Percentiles rank a stretch among this genome's conserved stretches.
Evolutionary conservation across 345 rosid genomes (phyloP).

Genomic region (Moringa oleifera): DNA sequence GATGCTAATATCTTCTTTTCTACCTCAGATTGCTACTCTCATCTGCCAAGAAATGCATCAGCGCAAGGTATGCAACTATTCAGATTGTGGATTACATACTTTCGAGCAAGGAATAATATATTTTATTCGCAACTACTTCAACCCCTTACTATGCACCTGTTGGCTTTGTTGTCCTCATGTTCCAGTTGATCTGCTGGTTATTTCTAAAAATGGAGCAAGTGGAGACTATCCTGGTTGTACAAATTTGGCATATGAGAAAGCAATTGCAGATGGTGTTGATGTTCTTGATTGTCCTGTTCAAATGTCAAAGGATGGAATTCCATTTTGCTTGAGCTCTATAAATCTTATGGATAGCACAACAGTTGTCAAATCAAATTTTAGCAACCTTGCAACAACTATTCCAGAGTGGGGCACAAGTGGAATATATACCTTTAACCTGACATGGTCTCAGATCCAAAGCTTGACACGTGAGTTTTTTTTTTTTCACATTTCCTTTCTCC

Average conservation of each 20-base stretch:
- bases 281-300: slow-evolving; percentile 84
- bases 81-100: neutral
- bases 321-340: slow-evolving; percentile 58
- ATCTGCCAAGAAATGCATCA: slow-evolving; percentile 51
- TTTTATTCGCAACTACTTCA: neutral
- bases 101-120: too few species aligned
- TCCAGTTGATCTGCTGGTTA: slow-evolving; percentile 45
- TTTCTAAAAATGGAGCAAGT: slow-evolving; percentile 84
- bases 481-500: too few species aligned
- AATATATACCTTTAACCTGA: slow-evolving; percentile 59
- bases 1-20: slow-evolving; percentile 23
- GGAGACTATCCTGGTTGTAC: slow-evolving; percentile 92
- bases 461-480: slow-evolving; percentile 52
- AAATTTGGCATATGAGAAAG: slow-evolving; percentile 62
- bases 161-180: slow-evolving; percentile 8
- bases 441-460: slow-evolving; percentile 58
- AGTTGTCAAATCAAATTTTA: slow-evolving; percentile 35
- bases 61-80: slow-evolving; percentile 43
- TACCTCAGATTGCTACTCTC: slow-evolving; percentile 71
- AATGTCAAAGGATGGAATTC: slow-evolving; percentile 64
- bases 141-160: too few species aligned
- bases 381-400: slow-evolving; percentile 29
- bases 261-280: slow-evolving; percentile 69
- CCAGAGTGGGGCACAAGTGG: slow-evolving; percentile 33
- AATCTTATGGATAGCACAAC: slow-evolving; percentile 52